Percentiles rank a stretch among this genome's conserved stretches.
Evolutionary conservation across 257 asterid species (phyloP).

Genomic region (Solanum etuberosum): DNA sequence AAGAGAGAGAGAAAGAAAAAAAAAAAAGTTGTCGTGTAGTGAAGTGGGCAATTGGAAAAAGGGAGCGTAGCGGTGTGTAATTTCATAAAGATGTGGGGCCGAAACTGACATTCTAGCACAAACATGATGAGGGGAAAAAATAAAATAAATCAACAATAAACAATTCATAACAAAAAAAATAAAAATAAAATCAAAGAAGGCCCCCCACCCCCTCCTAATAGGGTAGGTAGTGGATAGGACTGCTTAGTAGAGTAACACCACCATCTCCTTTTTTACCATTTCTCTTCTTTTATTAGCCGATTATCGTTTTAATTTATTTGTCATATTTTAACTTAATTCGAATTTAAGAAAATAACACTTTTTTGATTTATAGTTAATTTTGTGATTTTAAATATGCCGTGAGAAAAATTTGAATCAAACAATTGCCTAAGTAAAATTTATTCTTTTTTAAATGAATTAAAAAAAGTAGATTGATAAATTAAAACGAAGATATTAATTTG

Average conservation of each 20-base stretch:
- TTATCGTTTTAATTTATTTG: background rate
- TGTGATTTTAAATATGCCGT: too few species aligned
- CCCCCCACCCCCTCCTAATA: background rate
- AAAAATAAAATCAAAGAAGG: background rate
- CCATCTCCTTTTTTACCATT: background rate
- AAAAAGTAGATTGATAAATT: too few species aligned
- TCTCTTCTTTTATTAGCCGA: background rate
- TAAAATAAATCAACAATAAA: constrained; percentile 16
- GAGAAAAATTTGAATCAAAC: too few species aligned
- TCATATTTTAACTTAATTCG: too few species aligned
- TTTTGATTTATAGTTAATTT: too few species aligned
- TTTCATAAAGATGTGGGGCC: constrained; percentile 12
- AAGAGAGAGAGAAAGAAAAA: background rate
- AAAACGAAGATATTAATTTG: too few species aligned
- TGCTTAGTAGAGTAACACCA: constrained; percentile 28
- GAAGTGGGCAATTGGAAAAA: background rate
- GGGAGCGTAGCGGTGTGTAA: constrained; percentile 27
- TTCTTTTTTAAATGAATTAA: too few species aligned
- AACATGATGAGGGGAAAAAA: constrained; percentile 5
- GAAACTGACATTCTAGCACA: constrained; percentile 19
- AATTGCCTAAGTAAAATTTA: too few species aligned
- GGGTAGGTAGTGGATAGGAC: constrained; percentile 56
- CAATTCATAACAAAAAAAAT: background rate
- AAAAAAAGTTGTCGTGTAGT: constrained; percentile 31
- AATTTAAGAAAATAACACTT: too few species aligned